A percentile compares a stretch with the other conserved stretches of the same genome.
Conservation (phyloP, 2,329 filamentous ascomycete species). For the Monilinia polystroma region DNA sequence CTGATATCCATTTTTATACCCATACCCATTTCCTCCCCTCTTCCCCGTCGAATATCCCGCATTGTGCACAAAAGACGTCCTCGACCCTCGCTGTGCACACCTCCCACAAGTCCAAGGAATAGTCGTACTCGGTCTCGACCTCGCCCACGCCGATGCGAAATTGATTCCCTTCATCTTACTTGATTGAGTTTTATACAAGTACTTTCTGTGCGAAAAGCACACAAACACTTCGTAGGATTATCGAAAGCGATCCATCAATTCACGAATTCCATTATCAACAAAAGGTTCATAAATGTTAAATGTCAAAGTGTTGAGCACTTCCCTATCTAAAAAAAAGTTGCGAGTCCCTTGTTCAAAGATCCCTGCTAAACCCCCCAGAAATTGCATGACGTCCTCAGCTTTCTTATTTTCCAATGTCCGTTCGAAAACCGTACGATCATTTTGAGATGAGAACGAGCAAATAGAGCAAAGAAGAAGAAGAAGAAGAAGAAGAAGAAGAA, state of each 20-base stretch:
- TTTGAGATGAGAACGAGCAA: not conserved
- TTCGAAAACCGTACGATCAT: constrained; percentile 6
- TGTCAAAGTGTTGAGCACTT: constrained; percentile 24
- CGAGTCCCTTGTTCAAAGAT: constrained; percentile 20
- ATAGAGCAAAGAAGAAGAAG: not conserved
- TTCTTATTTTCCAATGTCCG: constrained; percentile 19
- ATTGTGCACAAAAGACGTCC: constrained; percentile 6
- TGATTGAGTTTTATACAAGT: constrained; percentile 1
- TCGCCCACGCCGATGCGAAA: constrained; percentile 28
- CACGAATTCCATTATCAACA: not conserved
- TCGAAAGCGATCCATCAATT: constrained; percentile 12
- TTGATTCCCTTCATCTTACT: constrained; percentile 35
- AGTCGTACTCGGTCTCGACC: constrained; percentile 11
- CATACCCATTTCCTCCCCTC: constrained; percentile 22
- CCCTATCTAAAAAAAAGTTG: constrained; percentile 9
- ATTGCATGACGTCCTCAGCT: constrained; percentile 24
- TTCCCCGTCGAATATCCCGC: constrained; percentile 17
- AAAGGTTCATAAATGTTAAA: constrained; percentile 20
- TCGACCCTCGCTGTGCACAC: constrained; percentile 26
- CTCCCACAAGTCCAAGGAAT: constrained; percentile 36
- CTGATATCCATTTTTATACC: constrained; percentile 15
- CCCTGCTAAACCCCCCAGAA: constrained; percentile 19
- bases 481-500: too few relatives aligned
- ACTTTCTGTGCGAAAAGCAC: not conserved
- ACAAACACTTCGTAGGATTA: constrained; percentile 4